Base-by-base conservation (phyloP, 345 rosid genomes). In the Gossypium turneri region DNA sequence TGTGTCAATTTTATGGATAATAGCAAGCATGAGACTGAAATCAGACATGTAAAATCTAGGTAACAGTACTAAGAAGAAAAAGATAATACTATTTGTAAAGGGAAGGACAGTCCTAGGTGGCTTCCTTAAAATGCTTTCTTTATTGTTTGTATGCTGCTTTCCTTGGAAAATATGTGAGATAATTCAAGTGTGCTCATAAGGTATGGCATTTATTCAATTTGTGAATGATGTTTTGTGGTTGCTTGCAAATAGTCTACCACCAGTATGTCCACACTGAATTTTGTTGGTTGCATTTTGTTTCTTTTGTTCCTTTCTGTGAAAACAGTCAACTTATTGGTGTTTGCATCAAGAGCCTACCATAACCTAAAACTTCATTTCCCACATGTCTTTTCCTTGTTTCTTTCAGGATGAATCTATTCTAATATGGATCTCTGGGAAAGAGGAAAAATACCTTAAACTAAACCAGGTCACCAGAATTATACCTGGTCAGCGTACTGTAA, bases 401-500 rank as follows among this genome's bases (percentile, higher is more conserved):
- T 61, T 81, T 79, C 88, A 91, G 97, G 97, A 91, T 79, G 97
- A 89, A 76, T 88, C 92, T 73, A 78, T 84, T 79, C 82, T 89
- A 72, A 89, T 89, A 79, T 89, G 97, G 97, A 78, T 86, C 77
- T 89, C 97, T 19, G 94, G 97, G 60, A 89, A 87, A 77, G 87
- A 88, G 81, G 91, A 88, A 80, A 91, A 91, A 76, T 80, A 77
- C 83, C 90, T 91, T 67, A 88, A 79, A 70, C 87, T 91, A 75
- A 89, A 85, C 77, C 91, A 89, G 41, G 89, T 91, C 63, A 77
- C 94, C 71, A 87, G 85, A 85, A 89, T 91, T 63, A 83, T 89
- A 69, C 88, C 97, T 73, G 94, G 94, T 66, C 97, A 91, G 73
- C 89, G 97, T 73, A 91, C 94, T 55, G 97, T 91, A 85, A 86